Base-by-base conservation (phyloP, 192 early-diverging fungal species). In the Backusella psychrophila region DNA sequence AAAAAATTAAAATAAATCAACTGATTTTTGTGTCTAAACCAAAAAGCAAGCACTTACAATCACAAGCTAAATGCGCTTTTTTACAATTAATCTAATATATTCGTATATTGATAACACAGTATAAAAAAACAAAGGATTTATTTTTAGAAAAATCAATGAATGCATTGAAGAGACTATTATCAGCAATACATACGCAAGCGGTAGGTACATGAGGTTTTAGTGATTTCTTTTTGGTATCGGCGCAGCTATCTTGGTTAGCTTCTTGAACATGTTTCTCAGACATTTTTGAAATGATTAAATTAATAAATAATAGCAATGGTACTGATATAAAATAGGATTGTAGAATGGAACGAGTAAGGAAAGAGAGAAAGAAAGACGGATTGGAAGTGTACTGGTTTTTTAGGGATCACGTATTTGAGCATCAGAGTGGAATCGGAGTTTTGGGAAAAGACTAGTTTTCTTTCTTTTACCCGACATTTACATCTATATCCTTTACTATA, bases 41-140 rank as follows among this genome's bases (percentile, higher is more conserved):
- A 38, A 36, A 38, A 46, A 31, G 63, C 6, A 59, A 26, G 31
- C 34, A 87, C 88, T 90, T 90, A 90, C 89, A 83, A 85, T 96
- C 94, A 83, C 95, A 96, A 9, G 93, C 93, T 56, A 96, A 85
- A 73, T 96, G 95, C 3, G 94, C 93, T 72, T 90, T 89, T 79
- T 95, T 95, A 84, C 95, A 96, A 82, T 95, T 93, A 44, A 91
- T 52, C 78, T 80, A 26, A 29, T 23, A 56, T 0, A 56, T 21
- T 9, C 11, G 26, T 59, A 33, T 17, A 26, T 33, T 36, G 66
- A 21, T 7, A 49, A 19, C 6, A 19, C 6, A 17, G 12, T 63
- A 63, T 23, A 29, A 29, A n/a, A n/a, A 29, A 63, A 9, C 3
- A 63, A 8, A 63, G 21, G 3, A 29, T 29, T 63, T 63, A 29